These are phyloP conservation scores for Pseudogymnoascus sp. DNA, from an alignment of 2,329 filamentous ascomycete genomes.

Conservation along the genomic window DNA sequence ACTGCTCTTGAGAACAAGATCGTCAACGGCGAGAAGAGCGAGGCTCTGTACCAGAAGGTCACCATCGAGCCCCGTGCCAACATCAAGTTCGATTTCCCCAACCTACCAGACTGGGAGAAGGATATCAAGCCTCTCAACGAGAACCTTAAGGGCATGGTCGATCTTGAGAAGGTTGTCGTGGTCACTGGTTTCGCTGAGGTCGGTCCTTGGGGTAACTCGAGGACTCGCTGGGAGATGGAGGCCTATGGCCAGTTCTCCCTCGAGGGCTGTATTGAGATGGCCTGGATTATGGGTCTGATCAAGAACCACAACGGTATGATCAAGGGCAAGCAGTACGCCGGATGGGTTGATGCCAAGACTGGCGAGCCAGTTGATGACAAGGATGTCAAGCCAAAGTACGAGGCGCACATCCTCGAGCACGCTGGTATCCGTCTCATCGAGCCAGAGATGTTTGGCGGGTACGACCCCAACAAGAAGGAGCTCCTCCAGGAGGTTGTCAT, in stretches of 20 bases:
- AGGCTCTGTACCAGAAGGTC: conserved; percentile 90
- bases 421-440: conserved; percentile 96
- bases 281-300: conserved; percentile 99
- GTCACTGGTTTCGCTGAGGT: conserved; percentile 95
- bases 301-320: conserved; percentile 95
- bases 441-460: conserved; percentile 91
- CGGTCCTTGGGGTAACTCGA: conserved; percentile 96
- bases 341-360: conserved; percentile 92
- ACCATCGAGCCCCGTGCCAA: conserved; percentile 90
- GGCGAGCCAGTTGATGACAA: conserved; percentile 96
- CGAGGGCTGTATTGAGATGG: conserved; percentile 98
- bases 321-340: conserved; percentile 93
- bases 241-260: conserved; percentile 93
- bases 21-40: conserved; percentile 87
- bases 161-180: conserved; percentile 95
- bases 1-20: conserved; percentile 95
- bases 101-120: conserved; percentile 80
- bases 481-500: conserved; percentile 96
- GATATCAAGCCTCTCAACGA: conserved; percentile 85
- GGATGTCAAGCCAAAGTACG: conserved; percentile 94
- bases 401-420: conserved; percentile 93
- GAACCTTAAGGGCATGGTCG: conserved; percentile 92
- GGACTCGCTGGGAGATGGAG: conserved; percentile 99
- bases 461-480: conserved; percentile 98
- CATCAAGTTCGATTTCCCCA: conserved; percentile 94